Evolutionary conservation across 257 asterid genomes (phyloP).

Genomic region (Fraxinus excelsior): DNA sequence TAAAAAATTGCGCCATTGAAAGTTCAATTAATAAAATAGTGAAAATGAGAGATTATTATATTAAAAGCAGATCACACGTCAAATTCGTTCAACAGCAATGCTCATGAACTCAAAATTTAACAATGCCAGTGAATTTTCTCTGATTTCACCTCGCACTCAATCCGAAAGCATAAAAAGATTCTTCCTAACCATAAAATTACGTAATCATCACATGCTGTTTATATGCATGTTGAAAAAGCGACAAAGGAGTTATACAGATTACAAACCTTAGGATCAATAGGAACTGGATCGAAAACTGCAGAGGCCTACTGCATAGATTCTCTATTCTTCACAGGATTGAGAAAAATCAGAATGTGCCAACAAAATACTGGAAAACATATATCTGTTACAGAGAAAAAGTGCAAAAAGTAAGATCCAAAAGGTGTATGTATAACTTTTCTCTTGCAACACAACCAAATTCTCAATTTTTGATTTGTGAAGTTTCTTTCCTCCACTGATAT

Average conservation of each 20-base stretch:
- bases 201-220: slow-evolving; percentile 18
- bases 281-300: slow-evolving; percentile 37
- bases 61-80: background rate
- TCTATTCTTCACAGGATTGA: slow-evolving; percentile 9
- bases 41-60: background rate
- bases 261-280: slow-evolving; percentile 31
- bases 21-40: background rate
- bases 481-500: background rate
- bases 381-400: slow-evolving; percentile 10
- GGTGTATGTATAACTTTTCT: slow-evolving; percentile 9
- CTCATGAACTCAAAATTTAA: slow-evolving; percentile 8
- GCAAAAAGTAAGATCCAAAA: slow-evolving; percentile 39
- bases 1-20: background rate
- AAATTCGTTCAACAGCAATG: slow-evolving; percentile 1
- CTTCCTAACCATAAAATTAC: slow-evolving; percentile 16
- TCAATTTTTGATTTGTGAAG: background rate
- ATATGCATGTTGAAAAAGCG: background rate
- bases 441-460: slow-evolving; percentile 23
- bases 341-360: slow-evolving; percentile 15
- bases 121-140: slow-evolving; percentile 27
- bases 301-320: slow-evolving; percentile 28
- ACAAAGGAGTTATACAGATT: slow-evolving; percentile 22
- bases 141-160: slow-evolving; percentile 32
- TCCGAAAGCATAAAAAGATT: slow-evolving; percentile 1
- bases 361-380: slow-evolving; percentile 24